Evolutionary conservation across 306 rosid genomes (phyloP).

Genomic region (Vicia sativa): DNA sequence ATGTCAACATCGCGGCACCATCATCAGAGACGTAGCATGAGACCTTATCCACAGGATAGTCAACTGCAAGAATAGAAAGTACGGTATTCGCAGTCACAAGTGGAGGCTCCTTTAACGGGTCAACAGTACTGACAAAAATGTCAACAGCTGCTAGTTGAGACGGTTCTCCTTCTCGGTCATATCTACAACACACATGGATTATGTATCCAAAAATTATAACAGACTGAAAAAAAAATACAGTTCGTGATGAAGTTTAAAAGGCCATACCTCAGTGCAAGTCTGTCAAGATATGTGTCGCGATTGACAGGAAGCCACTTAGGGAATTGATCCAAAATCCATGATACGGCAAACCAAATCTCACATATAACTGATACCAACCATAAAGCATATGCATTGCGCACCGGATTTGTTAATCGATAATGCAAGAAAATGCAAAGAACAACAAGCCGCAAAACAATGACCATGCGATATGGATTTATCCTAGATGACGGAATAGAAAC

Average conservation of each 20-base stretch:
- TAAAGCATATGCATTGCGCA: conserved; percentile 76
- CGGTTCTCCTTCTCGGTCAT: conserved; percentile 93
- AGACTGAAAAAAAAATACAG: conserved; percentile 23
- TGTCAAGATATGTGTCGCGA: conserved; percentile 95
- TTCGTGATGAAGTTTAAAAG: neutral
- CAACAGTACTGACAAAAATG: conserved; percentile 96
- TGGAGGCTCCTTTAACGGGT: conserved; percentile 96
- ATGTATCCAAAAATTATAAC: conserved; percentile 34
- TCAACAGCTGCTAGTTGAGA: conserved; percentile 94
- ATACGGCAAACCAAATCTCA: conserved; percentile 96
- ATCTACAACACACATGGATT: conserved; percentile 54
- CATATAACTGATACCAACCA: conserved; percentile 95
- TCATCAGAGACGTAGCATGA: conserved; percentile 98
- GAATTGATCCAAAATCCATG: conserved; percentile 98
- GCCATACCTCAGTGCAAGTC: conserved; percentile 79
- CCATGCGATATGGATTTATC: conserved; percentile 93
- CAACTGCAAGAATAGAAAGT: conserved; percentile 91
- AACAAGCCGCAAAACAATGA: conserved; percentile 83
- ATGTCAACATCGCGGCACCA: conserved; percentile 98
- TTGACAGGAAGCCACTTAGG: conserved; percentile 98
- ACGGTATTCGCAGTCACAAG: conserved; percentile 97
- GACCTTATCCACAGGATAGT: conserved; percentile 96
- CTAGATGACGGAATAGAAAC: conserved; percentile 92
- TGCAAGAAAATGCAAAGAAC: conserved; percentile 88
- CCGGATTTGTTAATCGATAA: conserved; percentile 94